phyloP scores from a whole-genome alignment of 2,329 filamentous ascomycete genomes.

The Biscogniauxia marginata region DNA sequence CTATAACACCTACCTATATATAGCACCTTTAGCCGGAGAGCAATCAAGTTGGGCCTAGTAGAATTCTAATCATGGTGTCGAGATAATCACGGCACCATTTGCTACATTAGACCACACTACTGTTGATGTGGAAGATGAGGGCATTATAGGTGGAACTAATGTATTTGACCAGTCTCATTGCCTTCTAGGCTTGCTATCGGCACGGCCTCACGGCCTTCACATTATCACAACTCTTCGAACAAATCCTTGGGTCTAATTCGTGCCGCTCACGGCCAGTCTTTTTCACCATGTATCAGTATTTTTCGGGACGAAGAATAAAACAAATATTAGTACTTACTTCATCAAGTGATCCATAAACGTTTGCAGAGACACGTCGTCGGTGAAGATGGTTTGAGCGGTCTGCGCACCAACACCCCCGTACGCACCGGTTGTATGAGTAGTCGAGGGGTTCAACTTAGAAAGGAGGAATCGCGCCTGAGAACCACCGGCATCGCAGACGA shows the following conservation, averaged over 20 bases:
- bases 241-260: constrained; percentile 50
- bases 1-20: neutral
- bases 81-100: neutral
- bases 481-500: constrained; percentile 96
- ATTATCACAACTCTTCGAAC: neutral
- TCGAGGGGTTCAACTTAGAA: constrained; percentile 95
- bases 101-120: neutral
- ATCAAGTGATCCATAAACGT: constrained; percentile 99
- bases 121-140: neutral
- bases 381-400: constrained; percentile 97
- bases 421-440: constrained; percentile 88
- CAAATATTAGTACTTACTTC: constrained; percentile 66
- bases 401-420: constrained; percentile 85
- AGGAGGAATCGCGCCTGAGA: constrained; percentile 96
- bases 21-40: no score
- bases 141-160: neutral
- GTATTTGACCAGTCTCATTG: neutral
- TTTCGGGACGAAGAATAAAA: constrained; percentile 1
- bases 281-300: constrained; percentile 20
- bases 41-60: neutral
- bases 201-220: neutral
- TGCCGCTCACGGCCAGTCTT: constrained; percentile 61
- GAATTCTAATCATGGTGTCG: constrained; percentile 1
- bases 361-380: constrained; percentile 94
- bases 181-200: neutral